These are phyloP conservation scores for Plasmodium gallinaceum DNA, from an alignment of 169 alveolate genomes.

Conservation along the genomic window DNA sequence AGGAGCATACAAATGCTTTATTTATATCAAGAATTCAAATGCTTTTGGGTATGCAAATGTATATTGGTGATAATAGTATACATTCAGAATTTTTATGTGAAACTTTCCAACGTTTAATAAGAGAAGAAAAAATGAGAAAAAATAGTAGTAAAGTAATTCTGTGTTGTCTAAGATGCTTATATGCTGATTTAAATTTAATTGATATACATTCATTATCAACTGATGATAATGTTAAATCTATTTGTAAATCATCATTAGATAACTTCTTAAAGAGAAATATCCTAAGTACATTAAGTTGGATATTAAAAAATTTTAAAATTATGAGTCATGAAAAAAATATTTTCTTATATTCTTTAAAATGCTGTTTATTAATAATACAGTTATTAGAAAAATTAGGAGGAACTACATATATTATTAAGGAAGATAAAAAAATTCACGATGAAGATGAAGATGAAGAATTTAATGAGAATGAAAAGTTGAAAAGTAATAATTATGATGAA, in stretches of 20 bases:
- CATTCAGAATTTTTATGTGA: conserved; percentile 74
- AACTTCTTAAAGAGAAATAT: conserved; percentile 34
- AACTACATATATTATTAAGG: conserved; percentile 38
- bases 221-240: conserved; percentile 63
- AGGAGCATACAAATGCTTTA: not conserved
- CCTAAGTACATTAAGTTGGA: conserved; percentile 58
- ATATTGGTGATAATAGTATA: conserved; percentile 69
- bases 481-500: not conserved
- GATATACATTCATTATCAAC: conserved; percentile 53
- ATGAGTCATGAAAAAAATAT: conserved; percentile 63
- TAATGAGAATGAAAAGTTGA: not conserved
- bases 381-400: conserved; percentile 61
- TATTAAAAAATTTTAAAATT: conserved; percentile 48
- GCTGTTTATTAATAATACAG: conserved; percentile 29
- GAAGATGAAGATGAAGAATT: conserved; percentile 16
- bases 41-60: conserved; percentile 66
- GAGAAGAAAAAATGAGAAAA: conserved; percentile 70
- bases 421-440: conserved; percentile 7
- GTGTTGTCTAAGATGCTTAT: conserved; percentile 68
- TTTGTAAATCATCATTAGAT: conserved; percentile 59
- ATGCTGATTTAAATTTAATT: conserved; percentile 50
- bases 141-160: conserved; percentile 57
- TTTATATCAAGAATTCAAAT: conserved; percentile 64
- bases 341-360: conserved; percentile 40
- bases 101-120: conserved; percentile 46